Evolutionary conservation across 768 basidiomycete genomes (phyloP).

Genomic region (Filobasidium floriforme): DNA sequence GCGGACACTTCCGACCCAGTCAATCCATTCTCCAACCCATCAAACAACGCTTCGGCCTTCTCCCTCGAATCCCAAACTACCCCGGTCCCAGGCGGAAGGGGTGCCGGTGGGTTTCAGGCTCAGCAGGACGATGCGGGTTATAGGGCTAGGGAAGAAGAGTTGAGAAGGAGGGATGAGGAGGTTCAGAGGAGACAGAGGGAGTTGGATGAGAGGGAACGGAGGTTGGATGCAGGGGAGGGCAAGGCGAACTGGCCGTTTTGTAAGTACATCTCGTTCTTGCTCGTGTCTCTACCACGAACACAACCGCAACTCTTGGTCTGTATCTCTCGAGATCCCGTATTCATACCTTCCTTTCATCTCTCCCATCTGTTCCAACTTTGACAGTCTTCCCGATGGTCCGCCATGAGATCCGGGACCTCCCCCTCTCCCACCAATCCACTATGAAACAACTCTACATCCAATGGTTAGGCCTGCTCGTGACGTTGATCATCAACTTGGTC

Average conservation of each 20-base stretch:
- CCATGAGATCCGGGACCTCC: conserved; percentile 85
- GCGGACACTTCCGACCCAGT: conserved; percentile 26
- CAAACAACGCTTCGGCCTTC: conserved; percentile 36
- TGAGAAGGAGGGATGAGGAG: conserved; percentile 51
- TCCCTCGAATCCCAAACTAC: conserved; percentile 30
- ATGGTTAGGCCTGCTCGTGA: conserved; percentile 80
- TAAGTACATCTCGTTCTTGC: conserved; percentile 48
- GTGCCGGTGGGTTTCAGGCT: neutral
- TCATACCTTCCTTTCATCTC: conserved; percentile 25
- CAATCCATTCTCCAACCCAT: conserved; percentile 32
- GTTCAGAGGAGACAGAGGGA: conserved; percentile 72
- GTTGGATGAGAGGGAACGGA: conserved; percentile 63
- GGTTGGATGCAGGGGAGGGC: conserved; percentile 48
- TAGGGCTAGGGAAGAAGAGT: conserved; percentile 27
- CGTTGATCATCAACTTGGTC: conserved; percentile 80
- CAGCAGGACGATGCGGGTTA: conserved; percentile 3
- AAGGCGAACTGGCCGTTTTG: conserved; percentile 87
- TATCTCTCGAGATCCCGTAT: neutral
- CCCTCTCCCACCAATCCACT: conserved; percentile 65
- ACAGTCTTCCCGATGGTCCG: conserved; percentile 87
- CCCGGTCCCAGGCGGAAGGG: conserved; percentile 13
- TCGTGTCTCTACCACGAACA: neutral
- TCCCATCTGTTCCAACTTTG: neutral
- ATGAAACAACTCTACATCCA: conserved; percentile 82
- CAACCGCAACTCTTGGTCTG: conserved; percentile 6